These are phyloP conservation scores for Brassica balearica DNA, from an alignment of 441 rosid species.

Conservation along the genomic window DNA sequence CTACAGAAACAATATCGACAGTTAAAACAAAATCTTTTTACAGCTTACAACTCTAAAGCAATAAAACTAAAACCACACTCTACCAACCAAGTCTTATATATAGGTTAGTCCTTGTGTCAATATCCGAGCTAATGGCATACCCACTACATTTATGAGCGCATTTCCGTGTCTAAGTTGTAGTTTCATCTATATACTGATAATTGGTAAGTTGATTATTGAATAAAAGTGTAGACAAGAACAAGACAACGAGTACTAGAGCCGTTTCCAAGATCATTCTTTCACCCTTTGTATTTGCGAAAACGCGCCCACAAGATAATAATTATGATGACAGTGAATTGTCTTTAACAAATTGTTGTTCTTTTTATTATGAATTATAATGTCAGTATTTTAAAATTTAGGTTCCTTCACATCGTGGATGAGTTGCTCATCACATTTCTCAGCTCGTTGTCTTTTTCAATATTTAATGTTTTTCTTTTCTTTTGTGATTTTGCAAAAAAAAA, in stretches of 20 bases:
- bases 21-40: neutral
- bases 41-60: neutral
- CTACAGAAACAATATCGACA: neutral
- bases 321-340: conserved; percentile 4
- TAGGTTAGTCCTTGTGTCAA: neutral
- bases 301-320: conserved; percentile 34
- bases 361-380: conserved; percentile 10
- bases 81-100: neutral
- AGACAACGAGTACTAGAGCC: conserved; percentile 28
- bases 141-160: conserved; percentile 26
- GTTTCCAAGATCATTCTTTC: conserved; percentile 39
- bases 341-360: conserved; percentile 4
- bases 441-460: conserved; percentile 33
- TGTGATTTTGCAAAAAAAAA: neutral
- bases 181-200: neutral
- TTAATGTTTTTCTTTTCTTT: conserved; percentile 16
- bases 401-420: conserved; percentile 45
- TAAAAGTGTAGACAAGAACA: conserved; percentile 2
- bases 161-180: neutral
- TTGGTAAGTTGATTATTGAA: neutral
- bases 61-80: neutral
- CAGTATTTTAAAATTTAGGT: conserved; percentile 24
- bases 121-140: conserved; percentile 22
- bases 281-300: conserved; percentile 38
- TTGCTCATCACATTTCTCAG: conserved; percentile 39